A percentile compares a stretch with the other conserved stretches of the same genome.
Conservation (phyloP, 257 asterid genomes). For the Solanum sejunctum region DNA sequence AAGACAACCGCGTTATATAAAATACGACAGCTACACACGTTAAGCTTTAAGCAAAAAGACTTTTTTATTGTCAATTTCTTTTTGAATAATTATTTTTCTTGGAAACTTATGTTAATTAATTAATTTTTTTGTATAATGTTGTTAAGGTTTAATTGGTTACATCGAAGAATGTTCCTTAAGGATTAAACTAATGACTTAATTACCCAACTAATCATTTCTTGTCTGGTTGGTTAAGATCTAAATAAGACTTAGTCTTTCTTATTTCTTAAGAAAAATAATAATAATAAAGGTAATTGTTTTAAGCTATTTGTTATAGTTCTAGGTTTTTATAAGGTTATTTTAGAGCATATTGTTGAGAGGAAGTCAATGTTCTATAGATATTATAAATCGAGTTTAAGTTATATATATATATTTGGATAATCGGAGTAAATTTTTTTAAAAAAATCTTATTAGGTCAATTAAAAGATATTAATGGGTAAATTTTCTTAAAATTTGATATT, state of each 20-base stretch:
- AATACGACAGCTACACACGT: background rate
- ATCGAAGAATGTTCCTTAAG: background rate
- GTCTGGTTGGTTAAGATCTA: background rate
- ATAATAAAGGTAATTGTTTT: background rate
- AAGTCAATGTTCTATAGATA: background rate
- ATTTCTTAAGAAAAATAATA: background rate
- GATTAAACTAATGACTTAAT: background rate
- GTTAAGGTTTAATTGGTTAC: background rate
- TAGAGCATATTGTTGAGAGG: background rate
- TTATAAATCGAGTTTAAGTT: background rate
- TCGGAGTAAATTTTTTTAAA: too few relatives aligned
- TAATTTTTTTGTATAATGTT: background rate
- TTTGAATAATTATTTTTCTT: background rate
- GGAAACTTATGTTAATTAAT: background rate
- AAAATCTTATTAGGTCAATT: too few relatives aligned
- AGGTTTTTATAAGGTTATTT: background rate
- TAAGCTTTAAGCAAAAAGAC: background rate
- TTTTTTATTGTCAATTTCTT: background rate
- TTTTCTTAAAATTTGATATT: background rate
- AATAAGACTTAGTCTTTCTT: background rate
- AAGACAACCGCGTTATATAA: conserved; percentile 10
- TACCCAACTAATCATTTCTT: background rate
- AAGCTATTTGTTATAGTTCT: background rate
- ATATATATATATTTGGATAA: too few relatives aligned
- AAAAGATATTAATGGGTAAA: too few relatives aligned